Conservation (phyloP, 192 early-diverging fungal species). For the Coemansia sp. region DNA sequence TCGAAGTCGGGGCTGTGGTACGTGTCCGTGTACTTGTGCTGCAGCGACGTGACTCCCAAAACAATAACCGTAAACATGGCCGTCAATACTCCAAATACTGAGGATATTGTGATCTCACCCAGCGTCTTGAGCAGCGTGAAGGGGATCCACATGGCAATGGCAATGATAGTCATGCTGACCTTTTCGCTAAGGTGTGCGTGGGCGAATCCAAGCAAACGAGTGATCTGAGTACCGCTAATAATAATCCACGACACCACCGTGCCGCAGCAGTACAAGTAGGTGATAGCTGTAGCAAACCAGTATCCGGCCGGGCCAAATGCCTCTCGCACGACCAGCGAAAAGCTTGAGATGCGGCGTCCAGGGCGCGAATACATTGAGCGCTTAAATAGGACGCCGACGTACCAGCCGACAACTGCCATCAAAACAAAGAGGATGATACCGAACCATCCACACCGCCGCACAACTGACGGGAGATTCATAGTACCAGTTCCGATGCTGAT, state of each 20-base stretch:
- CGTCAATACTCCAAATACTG: slow-evolving; percentile 71
- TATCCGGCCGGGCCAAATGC: slow-evolving; percentile 72
- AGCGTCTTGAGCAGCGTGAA: slow-evolving; percentile 78
- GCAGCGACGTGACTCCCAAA: slow-evolving; percentile 38
- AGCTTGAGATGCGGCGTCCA: slow-evolving; percentile 62
- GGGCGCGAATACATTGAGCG: slow-evolving; percentile 72
- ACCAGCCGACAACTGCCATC: slow-evolving; percentile 71
- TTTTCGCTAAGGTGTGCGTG: slow-evolving; percentile 48
- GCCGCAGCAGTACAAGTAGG: slow-evolving; percentile 68
- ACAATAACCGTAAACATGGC: slow-evolving; percentile 66
- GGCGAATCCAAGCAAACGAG: slow-evolving; percentile 58
- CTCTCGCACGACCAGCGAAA: slow-evolving; percentile 65
- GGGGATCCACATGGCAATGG: slow-evolving; percentile 69
- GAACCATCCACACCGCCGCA: slow-evolving; percentile 78
- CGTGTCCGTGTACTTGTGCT: slow-evolving; percentile 46
- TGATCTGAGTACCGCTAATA: slow-evolving; percentile 71
- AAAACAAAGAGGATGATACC: slow-evolving; percentile 69
- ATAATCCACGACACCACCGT: slow-evolving; percentile 74
- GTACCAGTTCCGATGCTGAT: slow-evolving; percentile 80
- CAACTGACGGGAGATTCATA: slow-evolving; percentile 78
- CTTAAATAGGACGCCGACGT: slow-evolving; percentile 74
- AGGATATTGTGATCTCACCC: slow-evolving; percentile 78
- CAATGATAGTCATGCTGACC: slow-evolving; percentile 70
- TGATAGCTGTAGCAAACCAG: slow-evolving; percentile 59
- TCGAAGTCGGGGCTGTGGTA: slow-evolving; percentile 41